These are phyloP conservation scores for Moesziomyces globuligerus DNA, from an alignment of 1,284 basidiomycete genomes.

Conservation along the genomic window DNA sequence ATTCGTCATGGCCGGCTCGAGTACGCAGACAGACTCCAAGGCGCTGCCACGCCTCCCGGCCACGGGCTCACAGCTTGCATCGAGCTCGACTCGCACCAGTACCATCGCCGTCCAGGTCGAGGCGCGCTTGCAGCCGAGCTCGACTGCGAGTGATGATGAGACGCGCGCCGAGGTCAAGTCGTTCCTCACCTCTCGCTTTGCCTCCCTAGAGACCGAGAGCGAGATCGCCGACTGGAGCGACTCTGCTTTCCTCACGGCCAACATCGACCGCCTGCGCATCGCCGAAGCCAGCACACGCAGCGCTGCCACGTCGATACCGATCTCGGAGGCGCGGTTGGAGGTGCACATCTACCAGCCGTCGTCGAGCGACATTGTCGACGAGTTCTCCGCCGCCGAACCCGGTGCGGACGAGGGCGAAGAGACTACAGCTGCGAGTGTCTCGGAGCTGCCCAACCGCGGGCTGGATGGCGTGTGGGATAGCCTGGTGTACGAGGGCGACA, in stretches of 20 bases:
- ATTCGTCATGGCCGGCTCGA: background rate
- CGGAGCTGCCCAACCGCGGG: constrained; percentile 81
- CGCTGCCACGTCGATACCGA: constrained; percentile 29
- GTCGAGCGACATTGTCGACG: constrained; percentile 77
- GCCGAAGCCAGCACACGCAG: constrained; percentile 70
- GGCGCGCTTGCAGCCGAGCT: constrained; percentile 25
- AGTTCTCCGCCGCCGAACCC: constrained; percentile 74
- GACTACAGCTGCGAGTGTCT: constrained; percentile 84
- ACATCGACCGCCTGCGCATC: constrained; percentile 81
- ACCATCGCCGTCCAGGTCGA: constrained; percentile 35
- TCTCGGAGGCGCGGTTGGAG: constrained; percentile 32
- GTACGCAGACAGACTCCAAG: constrained; percentile 16
- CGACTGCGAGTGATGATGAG: constrained; percentile 19
- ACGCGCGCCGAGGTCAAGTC: constrained; percentile 9
- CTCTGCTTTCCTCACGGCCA: constrained; percentile 74
- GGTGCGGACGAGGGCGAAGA: constrained; percentile 72
- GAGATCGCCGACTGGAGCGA: constrained; percentile 75
- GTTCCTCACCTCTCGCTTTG: constrained; percentile 12
- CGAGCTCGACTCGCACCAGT: background rate
- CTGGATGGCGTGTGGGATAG: constrained; percentile 89
- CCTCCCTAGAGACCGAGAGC: constrained; percentile 74
- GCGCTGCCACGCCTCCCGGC: constrained; percentile 3
- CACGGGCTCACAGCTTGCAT: no score
- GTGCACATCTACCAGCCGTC: constrained; percentile 88
- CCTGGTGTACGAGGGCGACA: constrained; percentile 86